Base-by-base conservation (phyloP, 1,284 basidiomycete genomes). In the Moesziomyces antarcticus region DNA sequence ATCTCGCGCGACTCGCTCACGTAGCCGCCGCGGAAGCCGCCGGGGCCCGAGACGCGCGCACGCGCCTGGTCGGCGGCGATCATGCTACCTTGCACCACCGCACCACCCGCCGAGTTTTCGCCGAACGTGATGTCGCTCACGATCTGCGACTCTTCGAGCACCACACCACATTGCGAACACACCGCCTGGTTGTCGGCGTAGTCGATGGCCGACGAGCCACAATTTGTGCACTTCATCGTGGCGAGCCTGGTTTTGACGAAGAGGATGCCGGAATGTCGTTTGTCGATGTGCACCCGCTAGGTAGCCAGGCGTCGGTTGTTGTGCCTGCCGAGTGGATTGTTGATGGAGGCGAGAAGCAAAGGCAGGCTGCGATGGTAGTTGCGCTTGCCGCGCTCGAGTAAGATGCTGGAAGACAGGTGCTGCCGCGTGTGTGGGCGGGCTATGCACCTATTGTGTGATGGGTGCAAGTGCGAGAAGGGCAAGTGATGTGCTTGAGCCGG, bases 81-180 rank as follows among this genome's bases (percentile, higher is more conserved):
- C 82, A 93, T 97, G 16, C 92, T 91, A 20, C 97, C 97, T 82
- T 96, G 93, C 0, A 97, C 94, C 86, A 97, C 93, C 1, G 96
- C 94, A 13, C 94, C 93, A 33, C 97, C 97, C 47, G 89, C 89
- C 8, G 92, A 89, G 10, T 92, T 93, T 86, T 99, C 97, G 24
- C 93, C 93, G 80, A 99, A 99, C 0, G 91, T 91, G 65, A 99
- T 90, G 83, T 97, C 90, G 74, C 91, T 93, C 16, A 98, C 94
- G 72, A 99, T 96, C 9, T 92, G 90, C 80, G 93, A 95, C 85
- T 97, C 93, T 84, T 97, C 94, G 14, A 97, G 88, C 18, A 98
- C 93, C 68, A 81, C 71, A 64, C 83, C 83, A 62, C 83, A 84
- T 53, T 75, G 75, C 43, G 67, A 72, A 66, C 82, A 83, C 33